Evolutionary conservation across 176 grass and related monocot species (phyloP), one percentile per base, ranked within the genome.

Genomic region (Carex scoparia): DNA sequence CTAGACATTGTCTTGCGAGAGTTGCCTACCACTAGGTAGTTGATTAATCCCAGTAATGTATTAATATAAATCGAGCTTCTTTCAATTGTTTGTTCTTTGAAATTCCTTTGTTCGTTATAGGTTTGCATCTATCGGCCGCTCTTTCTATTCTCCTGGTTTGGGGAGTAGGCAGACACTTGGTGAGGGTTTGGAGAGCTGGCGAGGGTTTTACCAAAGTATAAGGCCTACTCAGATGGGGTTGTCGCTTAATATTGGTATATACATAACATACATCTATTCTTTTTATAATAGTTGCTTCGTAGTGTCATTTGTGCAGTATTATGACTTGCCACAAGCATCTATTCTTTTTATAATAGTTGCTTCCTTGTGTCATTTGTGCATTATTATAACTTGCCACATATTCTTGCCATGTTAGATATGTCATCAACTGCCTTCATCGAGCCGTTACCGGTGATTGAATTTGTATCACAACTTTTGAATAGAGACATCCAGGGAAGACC

Each of bases 391-490:
- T 32, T 76, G 67, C 81, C 23, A 57, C 5, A 68, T 82, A 66
- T 77, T 72, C 31, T 66, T 85, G 2, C 28, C 44, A 84, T 86
- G 85, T 77, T 87, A 98, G 95, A 98, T 87, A 94, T 98, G 91
- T 98, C 95, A 1, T 94, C 95, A 7, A 94, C 95, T 78, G 91
- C 95, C 61, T 98, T 98, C 85, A 93, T 98, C 10, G 95, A 98
- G 81, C 93, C 95, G 1, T 53, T 98, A 49, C 88, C 86, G 28
- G 92, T 98, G 35, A 85, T 98, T 13, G 91, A 90, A 63, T 98
- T 94, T 89, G 91, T 93, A 13, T 14, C 84, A 18, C 81, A 90
- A 66, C 89, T 98, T 87, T 88, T 98, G 72, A 91, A 89, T 84
- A 90, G 85, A 59, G 89, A 94, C 69, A 82, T 98, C 64, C 80